Evolutionary conservation across 208 protist species (phyloP).

Genomic region (Trypanosoma cruzi): DNA sequence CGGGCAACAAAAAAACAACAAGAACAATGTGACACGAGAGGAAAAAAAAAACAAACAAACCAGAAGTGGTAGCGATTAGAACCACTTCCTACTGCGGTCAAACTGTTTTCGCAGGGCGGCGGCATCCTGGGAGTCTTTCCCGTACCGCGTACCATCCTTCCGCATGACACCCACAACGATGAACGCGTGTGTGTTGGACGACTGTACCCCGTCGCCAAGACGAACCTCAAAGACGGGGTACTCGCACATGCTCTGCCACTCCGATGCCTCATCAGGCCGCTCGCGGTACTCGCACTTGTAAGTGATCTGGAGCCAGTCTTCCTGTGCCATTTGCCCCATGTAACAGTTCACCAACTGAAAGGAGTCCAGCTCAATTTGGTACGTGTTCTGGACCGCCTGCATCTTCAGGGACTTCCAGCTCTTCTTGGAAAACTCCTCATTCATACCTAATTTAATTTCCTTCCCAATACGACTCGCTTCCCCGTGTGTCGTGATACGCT

Average conservation of each 20-base stretch:
- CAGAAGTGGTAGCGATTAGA: slow-evolving; percentile 40
- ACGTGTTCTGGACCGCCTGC: slow-evolving; percentile 55
- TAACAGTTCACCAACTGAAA: slow-evolving; percentile 90
- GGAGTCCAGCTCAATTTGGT: slow-evolving; percentile 85
- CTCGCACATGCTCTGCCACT: slow-evolving; percentile 80
- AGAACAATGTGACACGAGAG: neutral
- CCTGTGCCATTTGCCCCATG: slow-evolving; percentile 90
- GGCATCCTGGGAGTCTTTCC: slow-evolving; percentile 90
- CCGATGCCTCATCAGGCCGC: slow-evolving; percentile 45
- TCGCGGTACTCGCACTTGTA: slow-evolving; percentile 85
- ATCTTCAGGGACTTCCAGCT: slow-evolving; percentile 88
- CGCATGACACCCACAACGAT: slow-evolving; percentile 87
- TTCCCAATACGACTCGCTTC: slow-evolving; percentile 84
- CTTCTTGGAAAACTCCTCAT: slow-evolving; percentile 87
- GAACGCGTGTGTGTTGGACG: slow-evolving; percentile 77
- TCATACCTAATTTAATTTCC: slow-evolving; percentile 77
- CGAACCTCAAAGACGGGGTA: slow-evolving; percentile 91
- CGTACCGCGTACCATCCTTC: slow-evolving; percentile 90
- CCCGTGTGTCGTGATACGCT: slow-evolving; percentile 87
- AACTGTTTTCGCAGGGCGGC: slow-evolving; percentile 88
- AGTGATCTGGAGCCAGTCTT: slow-evolving; percentile 92
- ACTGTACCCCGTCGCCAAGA: slow-evolving; percentile 76
- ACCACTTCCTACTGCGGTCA: slow-evolving; percentile 82
- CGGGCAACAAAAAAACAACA: neutral
- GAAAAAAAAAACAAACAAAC: neutral